Percentiles rank a stretch among this genome's conserved stretches.
Conservation (phyloP, 805 yeast species). For the Yarrowia keelungensis region DNA sequence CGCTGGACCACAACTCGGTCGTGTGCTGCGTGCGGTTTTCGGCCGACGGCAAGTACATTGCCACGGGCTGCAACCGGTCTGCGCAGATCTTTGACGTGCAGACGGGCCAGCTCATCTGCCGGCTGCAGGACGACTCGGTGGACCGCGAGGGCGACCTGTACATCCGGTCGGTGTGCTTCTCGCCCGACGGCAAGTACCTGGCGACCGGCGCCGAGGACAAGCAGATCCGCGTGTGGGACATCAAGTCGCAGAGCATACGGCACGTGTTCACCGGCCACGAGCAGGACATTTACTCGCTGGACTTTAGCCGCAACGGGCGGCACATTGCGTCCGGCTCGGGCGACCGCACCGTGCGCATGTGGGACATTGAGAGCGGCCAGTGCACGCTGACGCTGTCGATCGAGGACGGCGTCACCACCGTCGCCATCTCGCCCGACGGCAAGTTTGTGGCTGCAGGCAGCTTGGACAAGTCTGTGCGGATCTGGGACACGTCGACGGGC, state of each 20-base stretch:
- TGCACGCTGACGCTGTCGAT: slow-evolving; percentile 87
- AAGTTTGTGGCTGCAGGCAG: slow-evolving; percentile 95
- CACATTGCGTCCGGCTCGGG: slow-evolving; percentile 95
- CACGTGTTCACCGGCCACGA: slow-evolving; percentile 88
- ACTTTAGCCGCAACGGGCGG: slow-evolving; percentile 92
- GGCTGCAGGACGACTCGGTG: slow-evolving; percentile 80
- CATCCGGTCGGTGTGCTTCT: slow-evolving; percentile 93
- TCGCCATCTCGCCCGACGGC: slow-evolving; percentile 96
- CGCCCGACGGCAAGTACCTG: slow-evolving; percentile 90
- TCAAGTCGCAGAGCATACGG: slow-evolving; percentile 82
- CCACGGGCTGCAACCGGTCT: slow-evolving; percentile 95
- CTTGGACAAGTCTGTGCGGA: slow-evolving; percentile 91
- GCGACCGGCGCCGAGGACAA: slow-evolving; percentile 89
- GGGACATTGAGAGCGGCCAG: slow-evolving; percentile 92
- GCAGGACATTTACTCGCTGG: slow-evolving; percentile 95
- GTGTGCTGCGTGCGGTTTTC: slow-evolving; percentile 97
- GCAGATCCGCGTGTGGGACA: slow-evolving; percentile 92
- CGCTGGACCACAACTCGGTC: slow-evolving; percentile 90
- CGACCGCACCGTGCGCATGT: slow-evolving; percentile 92
- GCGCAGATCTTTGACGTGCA: slow-evolving; percentile 94
- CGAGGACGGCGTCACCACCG: slow-evolving; percentile 98
- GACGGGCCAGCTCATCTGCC: slow-evolving; percentile 87
- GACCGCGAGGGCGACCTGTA: slow-evolving; percentile 82
- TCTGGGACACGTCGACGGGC: slow-evolving; percentile 95
- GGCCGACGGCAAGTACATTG: slow-evolving; percentile 87